Base-by-base conservation (phyloP, 257 asterid genomes). In the Osmanthus fragrans region DNA sequence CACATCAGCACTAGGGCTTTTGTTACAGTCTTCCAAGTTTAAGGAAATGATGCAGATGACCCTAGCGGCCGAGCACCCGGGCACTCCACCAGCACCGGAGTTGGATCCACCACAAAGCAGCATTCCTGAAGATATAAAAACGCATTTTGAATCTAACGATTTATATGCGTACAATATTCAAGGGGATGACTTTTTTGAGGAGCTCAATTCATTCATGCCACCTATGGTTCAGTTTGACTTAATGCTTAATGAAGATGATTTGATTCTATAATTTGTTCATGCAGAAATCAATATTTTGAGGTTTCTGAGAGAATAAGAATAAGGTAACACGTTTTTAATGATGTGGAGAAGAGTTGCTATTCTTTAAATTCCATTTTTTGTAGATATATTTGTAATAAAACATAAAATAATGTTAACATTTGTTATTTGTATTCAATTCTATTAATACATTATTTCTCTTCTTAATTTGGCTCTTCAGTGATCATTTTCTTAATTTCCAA, bases 41-140 rank as follows among this genome's bases (percentile, higher is more conserved):
- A 89, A 92, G 79, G 97, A 92, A 77, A 88, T 92, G 95, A 92
- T 89, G 97, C 91, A 91, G 78, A 92, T 89, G 92, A 91, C 93
- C 1, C 21, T 87, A 73, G 89, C 92, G 5, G 85, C 87, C 3
- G 93, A 87, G 78, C 83, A 86, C 79, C 84, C 91, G 4, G 74
- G 83, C 71, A 51, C 82, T 2, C 82, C 85, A 0, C 70, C 29
- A 16, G 79, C 85, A 0, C 70, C 29, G 19, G 79, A 77, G 16
- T 30, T 73, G 54, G 88, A 88, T 39, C 84, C 82, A 2, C 86
- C 89, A 45, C 91, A 86, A 25, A 76, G 86, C 64, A 81, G 85
- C 81, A 85, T 92, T 33, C 92, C 94, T 0, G 89, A 85, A 16
- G 90, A 91, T 51, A 81, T 86, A 40, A 82, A 85, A 71, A 84